Evolutionary conservation across 306 rosid genomes (phyloP), one percentile per base, ranked within the genome.

Genomic region (Biancaea sappan): DNA sequence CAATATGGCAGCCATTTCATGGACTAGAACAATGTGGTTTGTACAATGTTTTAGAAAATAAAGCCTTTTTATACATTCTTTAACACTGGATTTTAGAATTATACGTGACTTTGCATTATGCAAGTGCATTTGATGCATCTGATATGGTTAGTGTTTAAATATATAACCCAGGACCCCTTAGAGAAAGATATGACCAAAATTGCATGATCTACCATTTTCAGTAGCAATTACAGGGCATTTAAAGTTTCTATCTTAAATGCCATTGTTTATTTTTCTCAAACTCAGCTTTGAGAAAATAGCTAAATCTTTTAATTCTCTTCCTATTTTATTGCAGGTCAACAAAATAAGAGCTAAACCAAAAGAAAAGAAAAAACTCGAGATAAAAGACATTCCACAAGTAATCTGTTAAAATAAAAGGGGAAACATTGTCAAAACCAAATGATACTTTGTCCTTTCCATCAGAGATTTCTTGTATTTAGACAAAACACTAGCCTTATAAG

Each of bases 401-500:
- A 50, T 22, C 50, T 64, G 34, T n/a, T 58, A 47, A 52, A 66
- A 26, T 5, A 71, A 53, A 62, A 12, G 21, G 46, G 73, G 12
- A 41, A 50, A 51, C 37, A 62, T 35, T 65, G 60, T 43, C 47
- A 63, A 67, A 93, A 97, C 98, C 75, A 93, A 72, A 86, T 91
- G 97, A 77, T 87, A 76, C 43, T 86, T 91, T 54, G 98, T 93
- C 85, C 89, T 83, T 76, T 93, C 98, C 3, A 89, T n/a, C 69
- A 93, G 90, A 26, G 85, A 71, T 79, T 79, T 93, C 61, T 83
- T 79, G 67, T 91, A 93, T 21, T 88, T 91, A 74, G 97, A 89
- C 77, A 93, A 72, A 35, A 93, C 88, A 76, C 98, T 77, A 11
- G 97, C 98, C 92, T 91, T 93, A 78, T 81, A 66, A 10, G 98